These are phyloP conservation scores for Phycomyces blakesleeanus DNA, from an alignment of 192 early-diverging fungal genomes.

Conservation along the genomic window DNA sequence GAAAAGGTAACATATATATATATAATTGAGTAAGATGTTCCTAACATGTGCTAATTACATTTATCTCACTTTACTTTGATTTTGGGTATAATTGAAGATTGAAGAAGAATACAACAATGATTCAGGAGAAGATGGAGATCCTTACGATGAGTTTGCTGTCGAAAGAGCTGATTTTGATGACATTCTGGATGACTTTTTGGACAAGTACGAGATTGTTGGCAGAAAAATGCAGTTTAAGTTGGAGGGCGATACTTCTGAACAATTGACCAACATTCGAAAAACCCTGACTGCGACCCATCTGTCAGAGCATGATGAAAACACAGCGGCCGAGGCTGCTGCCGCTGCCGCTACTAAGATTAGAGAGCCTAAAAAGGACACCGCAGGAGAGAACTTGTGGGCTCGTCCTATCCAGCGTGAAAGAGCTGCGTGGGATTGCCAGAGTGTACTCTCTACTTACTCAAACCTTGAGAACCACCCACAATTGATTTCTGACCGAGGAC, in stretches of 20 bases:
- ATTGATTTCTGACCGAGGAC: conserved; percentile 66
- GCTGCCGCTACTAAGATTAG: not conserved
- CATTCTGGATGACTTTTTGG: conserved; percentile 74
- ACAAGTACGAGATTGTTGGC: conserved; percentile 73
- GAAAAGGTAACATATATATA: too few species aligned
- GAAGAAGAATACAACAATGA: conserved; percentile 16
- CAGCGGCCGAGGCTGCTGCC: too few species aligned
- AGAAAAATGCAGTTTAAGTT: conserved; percentile 61
- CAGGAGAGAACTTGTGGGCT: conserved; percentile 35
- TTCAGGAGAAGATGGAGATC: conserved; percentile 59
- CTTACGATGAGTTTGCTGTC: conserved; percentile 46
- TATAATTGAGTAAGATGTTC: too few species aligned
- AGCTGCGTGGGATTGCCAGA: conserved; percentile 89
- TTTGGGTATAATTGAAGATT: not conserved
- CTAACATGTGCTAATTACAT: too few species aligned
- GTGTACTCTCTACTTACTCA: conserved; percentile 85
- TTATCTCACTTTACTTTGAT: too few species aligned
- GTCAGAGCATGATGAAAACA: conserved; percentile 39
- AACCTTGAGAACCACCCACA: conserved; percentile 92
- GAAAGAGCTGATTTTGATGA: conserved; percentile 66
- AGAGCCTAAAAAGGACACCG: conserved; percentile 10
- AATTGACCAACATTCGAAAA: conserved; percentile 58
- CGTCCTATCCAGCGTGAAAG: conserved; percentile 50
- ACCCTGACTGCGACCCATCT: conserved; percentile 40
- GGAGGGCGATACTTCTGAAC: conserved; percentile 61